phyloP scores from a whole-genome alignment of 2,329 filamentous ascomycete species.

The Decorospora gaudefroyi region DNA sequence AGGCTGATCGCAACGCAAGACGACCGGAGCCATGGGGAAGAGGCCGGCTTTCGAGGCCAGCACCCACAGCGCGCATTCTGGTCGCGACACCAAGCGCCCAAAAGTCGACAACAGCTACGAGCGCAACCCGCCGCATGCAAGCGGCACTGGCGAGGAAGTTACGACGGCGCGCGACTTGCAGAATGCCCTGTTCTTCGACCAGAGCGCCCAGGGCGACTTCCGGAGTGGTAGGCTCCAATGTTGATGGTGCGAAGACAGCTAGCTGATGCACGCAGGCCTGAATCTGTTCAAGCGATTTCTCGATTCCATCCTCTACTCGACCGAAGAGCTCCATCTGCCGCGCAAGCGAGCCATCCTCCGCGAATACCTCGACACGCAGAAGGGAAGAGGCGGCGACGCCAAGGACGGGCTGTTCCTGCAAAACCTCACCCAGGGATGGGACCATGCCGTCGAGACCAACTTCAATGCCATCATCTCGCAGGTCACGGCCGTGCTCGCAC shows the following conservation, averaged over 20 bases:
- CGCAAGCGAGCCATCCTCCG: slow-evolving; percentile 63
- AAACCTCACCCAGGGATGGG: slow-evolving; percentile 88
- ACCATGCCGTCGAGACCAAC: slow-evolving; percentile 76
- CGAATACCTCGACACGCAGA: slow-evolving; percentile 69
- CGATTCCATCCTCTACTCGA: slow-evolving; percentile 63
- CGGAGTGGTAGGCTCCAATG: slow-evolving; percentile 32
- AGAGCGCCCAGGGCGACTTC: slow-evolving; percentile 37
- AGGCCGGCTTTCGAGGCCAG: slow-evolving; percentile 42
- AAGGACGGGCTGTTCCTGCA: slow-evolving; percentile 68
- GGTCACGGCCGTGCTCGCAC: slow-evolving; percentile 76
- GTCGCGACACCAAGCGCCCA: slow-evolving; percentile 41
- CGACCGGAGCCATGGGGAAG: slow-evolving; percentile 36
- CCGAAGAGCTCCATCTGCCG: slow-evolving; percentile 55
- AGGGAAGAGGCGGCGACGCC: slow-evolving; percentile 55
- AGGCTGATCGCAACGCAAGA: slow-evolving; percentile 14
- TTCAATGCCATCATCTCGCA: slow-evolving; percentile 81
- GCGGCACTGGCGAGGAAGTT: slow-evolving; percentile 36
- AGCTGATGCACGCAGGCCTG: slow-evolving; percentile 56
- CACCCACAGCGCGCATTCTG: slow-evolving; percentile 22
- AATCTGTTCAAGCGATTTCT: slow-evolving; percentile 73
- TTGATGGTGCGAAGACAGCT: background rate
- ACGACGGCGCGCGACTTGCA: slow-evolving; percentile 44
- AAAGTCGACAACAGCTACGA: slow-evolving; percentile 34
- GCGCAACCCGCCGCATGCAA: slow-evolving; percentile 30
- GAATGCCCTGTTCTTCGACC: slow-evolving; percentile 45